Evolutionary conservation across 1,139 yeast genomes (phyloP), one percentile per base, ranked within the genome.

Genomic region (Oligophagozyma castellii): DNA sequence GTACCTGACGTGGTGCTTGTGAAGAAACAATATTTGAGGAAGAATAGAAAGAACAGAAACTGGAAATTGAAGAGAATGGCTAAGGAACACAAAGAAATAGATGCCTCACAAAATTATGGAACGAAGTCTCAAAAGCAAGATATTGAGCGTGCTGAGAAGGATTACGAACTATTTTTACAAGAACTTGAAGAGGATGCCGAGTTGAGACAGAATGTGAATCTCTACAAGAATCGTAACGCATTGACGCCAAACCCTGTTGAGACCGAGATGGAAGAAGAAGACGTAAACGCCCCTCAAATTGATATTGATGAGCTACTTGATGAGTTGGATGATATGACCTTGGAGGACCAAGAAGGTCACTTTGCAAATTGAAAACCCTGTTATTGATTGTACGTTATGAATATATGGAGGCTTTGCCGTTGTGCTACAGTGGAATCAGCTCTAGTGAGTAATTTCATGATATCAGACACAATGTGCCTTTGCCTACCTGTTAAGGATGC

Each of bases 1-100:
- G 58, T 71, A 18, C 93, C 95, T n/a, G 98, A 89, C 48, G 94
- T 89, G 26, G 70, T 86, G 3, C 59, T 89, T 34, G 93, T 89
- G 35, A 89, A 86, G 86, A 89, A 89, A 55, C 70, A 73, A 54
- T 89, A 84, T 62, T 67, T 77, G 31, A 78, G 92, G 64, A 76
- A 78, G 60, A 65, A 74, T 29, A 71, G 70, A 62, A 78, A 76
- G 60, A 58, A 70, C 37, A 78, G 76, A 70, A 72, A 75, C 64
- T 89, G 96, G 96, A 86, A 80, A 62, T 73, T 89, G 60, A 83
- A 81, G 76, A 79, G 96, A 67, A 84, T 89, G 95, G 96, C 96
- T 26, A 78, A 67, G 54, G 96, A 89, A 59, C 93, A 86, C 57
- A 71, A 72, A 44, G 94, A 81, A 46, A 73, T 79, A 39, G 84